A percentile compares a stretch with the other conserved stretches of the same genome.
These are phyloP conservation scores for Brasenia schreberi DNA, from an alignment of 164 flowering plant genomes.

Conservation along the genomic window DNA sequence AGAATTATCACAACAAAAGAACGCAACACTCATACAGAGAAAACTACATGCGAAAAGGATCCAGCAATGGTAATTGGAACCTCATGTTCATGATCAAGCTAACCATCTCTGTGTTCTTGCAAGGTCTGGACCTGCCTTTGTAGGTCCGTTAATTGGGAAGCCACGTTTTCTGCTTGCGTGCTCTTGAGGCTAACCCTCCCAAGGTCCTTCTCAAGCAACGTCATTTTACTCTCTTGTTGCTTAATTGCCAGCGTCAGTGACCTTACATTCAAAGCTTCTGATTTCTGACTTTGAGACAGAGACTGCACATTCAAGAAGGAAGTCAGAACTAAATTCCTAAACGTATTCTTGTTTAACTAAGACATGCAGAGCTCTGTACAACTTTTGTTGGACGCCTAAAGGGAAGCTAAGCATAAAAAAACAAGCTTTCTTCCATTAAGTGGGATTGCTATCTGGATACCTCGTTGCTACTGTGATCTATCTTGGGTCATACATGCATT, in stretches of 20 bases:
- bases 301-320: slow-evolving; percentile 26
- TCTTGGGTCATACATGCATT: too few species aligned
- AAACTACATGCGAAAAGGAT: neutral
- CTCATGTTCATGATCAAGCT: neutral
- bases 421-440: too few species aligned
- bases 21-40: neutral
- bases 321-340: neutral
- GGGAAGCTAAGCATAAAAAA: too few species aligned
- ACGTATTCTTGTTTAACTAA: too few species aligned
- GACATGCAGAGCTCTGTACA: too few species aligned
- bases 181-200: slow-evolving; percentile 3
- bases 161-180: neutral
- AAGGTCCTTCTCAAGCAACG: slow-evolving; percentile 18
- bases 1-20: neutral
- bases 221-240: slow-evolving; percentile 43
- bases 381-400: too few species aligned
- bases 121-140: neutral
- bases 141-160: neutral
- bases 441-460: too few species aligned
- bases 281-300: slow-evolving; percentile 24
- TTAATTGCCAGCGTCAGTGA: slow-evolving; percentile 36
- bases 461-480: too few species aligned
- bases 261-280: slow-evolving; percentile 35
- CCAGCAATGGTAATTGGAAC: too few species aligned
- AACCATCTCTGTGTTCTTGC: neutral